These are phyloP conservation scores for Brettanomyces naardenensis DNA, from an alignment of 805 yeast genomes.

Conservation along the genomic window DNA sequence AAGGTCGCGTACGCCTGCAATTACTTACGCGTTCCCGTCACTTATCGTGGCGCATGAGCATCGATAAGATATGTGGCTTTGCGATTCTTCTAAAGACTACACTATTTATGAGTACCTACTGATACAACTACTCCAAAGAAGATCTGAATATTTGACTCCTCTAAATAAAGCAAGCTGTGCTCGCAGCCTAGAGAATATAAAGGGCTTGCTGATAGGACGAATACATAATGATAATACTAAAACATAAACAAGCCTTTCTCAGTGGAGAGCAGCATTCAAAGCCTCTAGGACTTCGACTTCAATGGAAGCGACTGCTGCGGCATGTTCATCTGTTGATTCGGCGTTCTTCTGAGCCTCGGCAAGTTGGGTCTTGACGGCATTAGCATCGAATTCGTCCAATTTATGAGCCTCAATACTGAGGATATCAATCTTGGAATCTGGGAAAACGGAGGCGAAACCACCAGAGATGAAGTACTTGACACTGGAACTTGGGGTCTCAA, in stretches of 20 bases:
- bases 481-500: slow-evolving; percentile 64
- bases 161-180: slow-evolving; percentile 9
- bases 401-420: slow-evolving; percentile 95
- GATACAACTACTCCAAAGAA: too few species aligned
- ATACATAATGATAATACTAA: slow-evolving; percentile 8
- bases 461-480: slow-evolving; percentile 87
- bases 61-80: too few species aligned
- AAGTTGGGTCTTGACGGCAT: slow-evolving; percentile 69
- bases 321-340: slow-evolving; percentile 74
- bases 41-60: too few species aligned
- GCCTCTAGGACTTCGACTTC: slow-evolving; percentile 96
- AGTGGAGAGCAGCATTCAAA: slow-evolving; percentile 57
- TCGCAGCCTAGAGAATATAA: too few species aligned
- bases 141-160: slow-evolving; percentile 1
- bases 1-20: too few species aligned
- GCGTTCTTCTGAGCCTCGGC: slow-evolving; percentile 93
- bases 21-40: too few species aligned
- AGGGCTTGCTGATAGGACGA: slow-evolving; percentile 9
- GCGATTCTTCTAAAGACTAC: too few species aligned
- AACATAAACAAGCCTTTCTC: slow-evolving; percentile 1
- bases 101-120: too few species aligned
- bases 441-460: slow-evolving; percentile 94
- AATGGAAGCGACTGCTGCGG: slow-evolving; percentile 90
- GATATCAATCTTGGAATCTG: slow-evolving; percentile 83
- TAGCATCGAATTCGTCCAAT: slow-evolving; percentile 76